Conservation (phyloP, 1,139 yeast species). For the Candida sojae region DNA sequence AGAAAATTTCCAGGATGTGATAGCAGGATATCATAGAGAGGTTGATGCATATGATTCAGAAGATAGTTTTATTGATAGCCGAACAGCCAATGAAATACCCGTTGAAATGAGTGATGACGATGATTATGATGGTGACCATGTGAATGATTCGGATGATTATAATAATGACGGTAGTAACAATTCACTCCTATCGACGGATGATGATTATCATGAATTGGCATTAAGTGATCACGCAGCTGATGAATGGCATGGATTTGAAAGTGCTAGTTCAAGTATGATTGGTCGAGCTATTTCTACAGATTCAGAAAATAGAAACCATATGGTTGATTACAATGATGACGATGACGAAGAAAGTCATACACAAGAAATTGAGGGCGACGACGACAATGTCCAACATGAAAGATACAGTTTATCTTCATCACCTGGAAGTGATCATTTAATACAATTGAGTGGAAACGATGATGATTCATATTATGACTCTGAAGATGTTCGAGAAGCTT, state of each 20-base stretch:
- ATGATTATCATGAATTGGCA: constrained; percentile 10
- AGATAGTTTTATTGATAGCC: constrained; percentile 31
- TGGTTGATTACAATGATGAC: constrained; percentile 6
- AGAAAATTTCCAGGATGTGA: constrained; percentile 18
- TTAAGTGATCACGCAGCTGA: constrained; percentile 1
- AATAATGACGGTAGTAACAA: not conserved
- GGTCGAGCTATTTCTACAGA: constrained; percentile 2
- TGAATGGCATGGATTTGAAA: constrained; percentile 17
- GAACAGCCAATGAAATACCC: constrained; percentile 16
- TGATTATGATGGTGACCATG: constrained; percentile 5
- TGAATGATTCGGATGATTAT: constrained; percentile 12
- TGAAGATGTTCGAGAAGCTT: constrained; percentile 20
- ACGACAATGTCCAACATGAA: constrained; percentile 2
- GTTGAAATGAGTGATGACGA: constrained; percentile 5
- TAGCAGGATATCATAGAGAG: constrained; percentile 13
- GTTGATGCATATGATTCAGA: constrained; percentile 26
- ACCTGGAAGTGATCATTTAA: not conserved
- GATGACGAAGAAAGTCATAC: constrained; percentile 13
- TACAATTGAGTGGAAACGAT: constrained; percentile 6
- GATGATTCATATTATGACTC: constrained; percentile 12
- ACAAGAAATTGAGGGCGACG: constrained; percentile 9
- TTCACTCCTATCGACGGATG: constrained; percentile 8
- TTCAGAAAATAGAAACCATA: constrained; percentile 12
- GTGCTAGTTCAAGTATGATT: constrained; percentile 11
- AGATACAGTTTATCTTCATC: not conserved